Evolutionary conservation across 345 rosid genomes (phyloP).

Genomic region (Eutrema japonicum): DNA sequence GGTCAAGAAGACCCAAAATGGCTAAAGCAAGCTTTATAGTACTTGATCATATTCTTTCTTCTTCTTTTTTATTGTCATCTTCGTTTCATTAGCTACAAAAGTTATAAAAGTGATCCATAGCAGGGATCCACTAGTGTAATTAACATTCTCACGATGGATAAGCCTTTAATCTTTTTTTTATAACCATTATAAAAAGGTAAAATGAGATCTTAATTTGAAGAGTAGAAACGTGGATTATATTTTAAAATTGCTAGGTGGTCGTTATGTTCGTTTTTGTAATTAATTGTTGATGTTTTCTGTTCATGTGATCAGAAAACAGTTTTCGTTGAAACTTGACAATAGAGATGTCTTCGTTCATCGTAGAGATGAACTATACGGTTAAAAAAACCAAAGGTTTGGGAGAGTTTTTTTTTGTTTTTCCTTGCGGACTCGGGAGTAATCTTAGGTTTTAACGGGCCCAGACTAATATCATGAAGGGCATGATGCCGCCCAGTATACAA

Average conservation of each 20-base stretch:
- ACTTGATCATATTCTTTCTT: background rate
- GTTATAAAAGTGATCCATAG: background rate
- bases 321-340: background rate
- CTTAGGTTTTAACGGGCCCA: too few species aligned
- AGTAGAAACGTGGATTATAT: background rate
- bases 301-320: too few species aligned
- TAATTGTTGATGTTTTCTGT: background rate
- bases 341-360: too few species aligned
- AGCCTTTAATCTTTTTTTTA: background rate
- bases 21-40: conserved; percentile 17
- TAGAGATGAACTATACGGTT: background rate
- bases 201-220: background rate
- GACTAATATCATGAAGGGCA: too few species aligned
- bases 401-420: background rate
- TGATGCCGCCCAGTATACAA: too few species aligned
- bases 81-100: background rate
- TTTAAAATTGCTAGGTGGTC: background rate
- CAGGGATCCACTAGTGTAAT: background rate
- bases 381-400: background rate
- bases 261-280: background rate
- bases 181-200: background rate
- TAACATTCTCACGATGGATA: background rate
- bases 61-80: background rate
- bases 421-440: too few species aligned
- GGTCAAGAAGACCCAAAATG: background rate